phyloP scores from a whole-genome alignment of 805 yeast species.

The Teunomyces stri region DNA sequence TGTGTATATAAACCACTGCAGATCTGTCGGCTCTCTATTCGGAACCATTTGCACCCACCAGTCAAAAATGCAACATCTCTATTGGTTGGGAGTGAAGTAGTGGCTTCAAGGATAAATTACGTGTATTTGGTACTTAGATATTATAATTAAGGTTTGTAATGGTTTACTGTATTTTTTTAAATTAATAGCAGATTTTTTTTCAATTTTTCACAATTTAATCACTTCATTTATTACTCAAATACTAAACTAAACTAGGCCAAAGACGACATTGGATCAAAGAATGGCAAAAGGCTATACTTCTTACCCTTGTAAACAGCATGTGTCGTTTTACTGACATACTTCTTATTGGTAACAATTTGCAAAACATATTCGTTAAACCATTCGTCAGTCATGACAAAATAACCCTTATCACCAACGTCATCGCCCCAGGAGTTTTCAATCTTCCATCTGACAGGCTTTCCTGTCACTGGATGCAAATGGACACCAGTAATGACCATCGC shows the following conservation, averaged over 20 bases:
- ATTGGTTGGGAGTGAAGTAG: too few relatives aligned
- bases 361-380: conserved; percentile 45
- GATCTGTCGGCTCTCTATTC: neutral
- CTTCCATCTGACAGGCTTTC: conserved; percentile 43
- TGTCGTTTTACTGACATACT: conserved; percentile 34
- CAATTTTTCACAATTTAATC: neutral
- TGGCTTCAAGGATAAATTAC: too few relatives aligned
- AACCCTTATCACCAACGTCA: conserved; percentile 40
- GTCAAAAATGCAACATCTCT: too few relatives aligned
- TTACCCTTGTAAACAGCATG: conserved; percentile 35
- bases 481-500: conserved; percentile 87
- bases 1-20: neutral
- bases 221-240: neutral
- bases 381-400: conserved; percentile 41
- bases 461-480: conserved; percentile 55
- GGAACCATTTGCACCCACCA: too few relatives aligned
- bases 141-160: too few relatives aligned
- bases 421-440: conserved; percentile 46
- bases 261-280: conserved; percentile 44
- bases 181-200: neutral
- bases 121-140: too few relatives aligned
- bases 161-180: neutral
- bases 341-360: conserved; percentile 39
- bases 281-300: conserved; percentile 34
- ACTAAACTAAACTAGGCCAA: conserved; percentile 26